Evolutionary conservation across 371 early-diverging fungal species (phyloP).

Genomic region (Circinella minor): DNA sequence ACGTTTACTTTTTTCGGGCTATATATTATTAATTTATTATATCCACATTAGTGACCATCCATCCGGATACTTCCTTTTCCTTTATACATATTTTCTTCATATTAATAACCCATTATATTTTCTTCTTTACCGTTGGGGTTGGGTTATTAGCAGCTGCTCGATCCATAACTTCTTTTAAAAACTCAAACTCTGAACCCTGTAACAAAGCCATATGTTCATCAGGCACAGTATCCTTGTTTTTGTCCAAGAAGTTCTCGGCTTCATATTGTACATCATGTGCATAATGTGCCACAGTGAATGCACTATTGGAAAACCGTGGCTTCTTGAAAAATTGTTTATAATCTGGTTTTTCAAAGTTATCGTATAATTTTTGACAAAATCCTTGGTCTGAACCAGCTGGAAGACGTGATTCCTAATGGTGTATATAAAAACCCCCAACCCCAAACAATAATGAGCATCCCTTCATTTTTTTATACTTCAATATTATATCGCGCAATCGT

Average conservation of each 20-base stretch:
- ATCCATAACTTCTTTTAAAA: conserved; percentile 73
- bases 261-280: conserved; percentile 92
- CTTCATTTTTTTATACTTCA: no score
- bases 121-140: conserved; percentile 28
- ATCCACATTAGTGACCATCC: no score
- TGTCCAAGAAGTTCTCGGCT: conserved; percentile 95
- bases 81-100: no score
- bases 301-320: conserved; percentile 84
- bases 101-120: background rate
- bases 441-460: background rate
- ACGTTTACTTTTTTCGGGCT: conserved; percentile 55
- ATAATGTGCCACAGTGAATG: conserved; percentile 90
- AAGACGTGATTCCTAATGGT: conserved; percentile 69
- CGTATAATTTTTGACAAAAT: conserved; percentile 81
- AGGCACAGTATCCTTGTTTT: conserved; percentile 98
- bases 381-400: conserved; percentile 82
- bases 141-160: conserved; percentile 47
- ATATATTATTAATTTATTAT: background rate
- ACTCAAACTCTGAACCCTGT: conserved; percentile 68
- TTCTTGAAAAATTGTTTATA: conserved; percentile 84
- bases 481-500: no score
- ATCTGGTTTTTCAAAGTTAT: conserved; percentile 67
- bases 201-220: conserved; percentile 85
- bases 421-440: background rate
- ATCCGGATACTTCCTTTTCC: no score